These are phyloP conservation scores for Globisporangium nodosum DNA, from an alignment of 352 stramenopile species.

Conservation along the genomic window DNA sequence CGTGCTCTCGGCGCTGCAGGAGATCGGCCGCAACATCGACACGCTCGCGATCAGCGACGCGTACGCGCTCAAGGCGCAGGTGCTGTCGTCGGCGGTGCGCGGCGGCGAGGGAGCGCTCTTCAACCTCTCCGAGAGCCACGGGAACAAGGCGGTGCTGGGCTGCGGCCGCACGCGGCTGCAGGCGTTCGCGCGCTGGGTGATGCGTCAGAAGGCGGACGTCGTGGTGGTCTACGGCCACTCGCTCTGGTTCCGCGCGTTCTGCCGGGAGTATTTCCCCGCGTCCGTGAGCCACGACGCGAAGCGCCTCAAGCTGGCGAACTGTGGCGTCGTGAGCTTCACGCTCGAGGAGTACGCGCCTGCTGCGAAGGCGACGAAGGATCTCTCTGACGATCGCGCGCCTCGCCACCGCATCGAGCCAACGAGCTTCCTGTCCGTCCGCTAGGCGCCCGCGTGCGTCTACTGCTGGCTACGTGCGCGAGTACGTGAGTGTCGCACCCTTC, in stretches of 20 bases:
- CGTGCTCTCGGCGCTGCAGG: slow-evolving; percentile 77
- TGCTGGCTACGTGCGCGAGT: too few species aligned
- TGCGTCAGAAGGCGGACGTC: slow-evolving; percentile 41
- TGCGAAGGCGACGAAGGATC: not conserved
- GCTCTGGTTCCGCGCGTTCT: slow-evolving; percentile 84
- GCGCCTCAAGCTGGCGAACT: slow-evolving; percentile 69
- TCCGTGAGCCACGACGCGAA: slow-evolving; percentile 38
- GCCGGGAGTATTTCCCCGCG: slow-evolving; percentile 64
- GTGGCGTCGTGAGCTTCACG: slow-evolving; percentile 66
- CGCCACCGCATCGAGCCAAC: slow-evolving; percentile 37
- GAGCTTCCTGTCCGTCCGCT: slow-evolving; percentile 23
- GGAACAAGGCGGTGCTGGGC: slow-evolving; percentile 73
- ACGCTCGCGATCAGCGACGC: slow-evolving; percentile 68
- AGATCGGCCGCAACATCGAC: slow-evolving; percentile 84
- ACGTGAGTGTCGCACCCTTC: too few species aligned
- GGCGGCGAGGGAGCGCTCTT: slow-evolving; percentile 63
- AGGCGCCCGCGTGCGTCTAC: not conserved
- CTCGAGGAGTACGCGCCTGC: slow-evolving; percentile 32
- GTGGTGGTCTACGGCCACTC: slow-evolving; percentile 84
- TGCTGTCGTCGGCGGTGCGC: slow-evolving; percentile 20
- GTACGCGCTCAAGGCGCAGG: slow-evolving; percentile 28
- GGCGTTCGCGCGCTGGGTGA: slow-evolving; percentile 65
- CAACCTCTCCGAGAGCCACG: slow-evolving; percentile 66
- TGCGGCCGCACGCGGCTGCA: slow-evolving; percentile 49
- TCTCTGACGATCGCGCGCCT: slow-evolving; percentile 1